These are phyloP conservation scores for Backusella tarrabulga DNA, from an alignment of 192 early-diverging fungal species.

Conservation along the genomic window DNA sequence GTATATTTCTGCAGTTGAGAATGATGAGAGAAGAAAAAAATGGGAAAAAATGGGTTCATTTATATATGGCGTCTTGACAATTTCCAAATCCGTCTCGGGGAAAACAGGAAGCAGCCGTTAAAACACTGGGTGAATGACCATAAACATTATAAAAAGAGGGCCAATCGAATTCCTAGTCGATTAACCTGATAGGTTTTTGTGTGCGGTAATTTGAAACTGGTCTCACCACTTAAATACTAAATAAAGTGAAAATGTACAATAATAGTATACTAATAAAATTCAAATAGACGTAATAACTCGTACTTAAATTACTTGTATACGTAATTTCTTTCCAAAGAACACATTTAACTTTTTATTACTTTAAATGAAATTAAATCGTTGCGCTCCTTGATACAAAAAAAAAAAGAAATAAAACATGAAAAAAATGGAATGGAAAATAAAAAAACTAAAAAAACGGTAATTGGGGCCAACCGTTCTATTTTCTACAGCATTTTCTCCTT, in stretches of 20 bases:
- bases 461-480: not conserved
- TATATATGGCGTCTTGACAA: not conserved
- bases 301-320: not conserved
- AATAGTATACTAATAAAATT: not conserved
- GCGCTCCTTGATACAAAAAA: not conserved
- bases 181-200: not conserved
- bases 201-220: not conserved
- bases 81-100: not conserved
- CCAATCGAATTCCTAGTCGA: not conserved
- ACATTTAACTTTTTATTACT: not conserved
- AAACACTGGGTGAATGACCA: conserved; percentile 5
- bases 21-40: not conserved
- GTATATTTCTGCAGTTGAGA: not conserved
- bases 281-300: not conserved
- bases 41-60: not conserved
- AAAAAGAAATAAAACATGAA: too few species aligned
- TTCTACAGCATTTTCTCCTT: not conserved
- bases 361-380: not conserved
- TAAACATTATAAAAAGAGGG: not conserved
- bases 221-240: not conserved
- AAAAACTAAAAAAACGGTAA: not conserved
- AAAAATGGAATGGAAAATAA: not conserved
- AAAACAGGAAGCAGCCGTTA: conserved; percentile 1
- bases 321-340: not conserved
- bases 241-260: not conserved